Conservation (phyloP, 2,329 filamentous ascomycete species). For the Biscogniauxia marginata region DNA sequence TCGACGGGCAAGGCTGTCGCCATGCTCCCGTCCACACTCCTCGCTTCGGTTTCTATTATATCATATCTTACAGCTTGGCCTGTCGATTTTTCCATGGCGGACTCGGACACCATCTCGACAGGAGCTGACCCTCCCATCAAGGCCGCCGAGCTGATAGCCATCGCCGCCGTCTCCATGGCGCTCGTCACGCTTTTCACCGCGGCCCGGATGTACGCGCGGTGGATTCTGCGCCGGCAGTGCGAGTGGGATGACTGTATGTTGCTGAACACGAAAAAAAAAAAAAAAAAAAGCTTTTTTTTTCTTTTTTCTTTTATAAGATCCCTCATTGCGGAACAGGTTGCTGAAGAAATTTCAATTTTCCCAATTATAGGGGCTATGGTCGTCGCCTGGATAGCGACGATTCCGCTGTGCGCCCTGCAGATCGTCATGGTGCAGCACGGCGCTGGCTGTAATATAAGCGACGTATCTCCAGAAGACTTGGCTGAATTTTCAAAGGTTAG, state of each 20-base stretch:
- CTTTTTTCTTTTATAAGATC: neutral
- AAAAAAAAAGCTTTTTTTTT: no score
- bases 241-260: neutral
- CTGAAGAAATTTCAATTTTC: neutral
- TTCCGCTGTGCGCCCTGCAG: neutral
- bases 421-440: neutral
- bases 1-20: no score
- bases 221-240: neutral
- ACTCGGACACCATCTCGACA: no score
- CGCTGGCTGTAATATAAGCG: no score
- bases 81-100: no score
- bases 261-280: no score
- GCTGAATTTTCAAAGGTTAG: neutral
- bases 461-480: neutral
- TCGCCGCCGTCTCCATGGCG: neutral
- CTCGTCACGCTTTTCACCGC: neutral
- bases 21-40: no score
- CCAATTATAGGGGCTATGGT: neutral
- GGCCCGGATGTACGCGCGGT: neutral
- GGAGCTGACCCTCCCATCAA: neutral
- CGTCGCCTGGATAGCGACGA: neutral
- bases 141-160: neutral
- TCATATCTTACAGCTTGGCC: no score
- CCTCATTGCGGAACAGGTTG: no score
- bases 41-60: no score